These are phyloP conservation scores for Schizosaccharomyces cryophilus DNA, from an alignment of 805 yeast genomes.

Conservation along the genomic window DNA sequence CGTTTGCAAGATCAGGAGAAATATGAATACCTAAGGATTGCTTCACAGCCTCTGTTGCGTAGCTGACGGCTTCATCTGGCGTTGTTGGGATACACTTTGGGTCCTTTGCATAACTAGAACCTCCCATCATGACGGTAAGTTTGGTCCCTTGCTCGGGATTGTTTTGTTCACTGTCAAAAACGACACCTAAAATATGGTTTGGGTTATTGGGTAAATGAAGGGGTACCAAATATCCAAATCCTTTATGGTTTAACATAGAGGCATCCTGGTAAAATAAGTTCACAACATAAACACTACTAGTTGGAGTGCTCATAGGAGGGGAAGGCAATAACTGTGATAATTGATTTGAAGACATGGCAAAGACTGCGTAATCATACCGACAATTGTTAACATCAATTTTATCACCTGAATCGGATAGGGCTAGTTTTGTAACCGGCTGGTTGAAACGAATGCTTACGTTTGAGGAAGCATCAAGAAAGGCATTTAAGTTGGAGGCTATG, in stretches of 20 bases:
- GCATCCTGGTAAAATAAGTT: constrained; percentile 35
- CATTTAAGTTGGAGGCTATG: background rate
- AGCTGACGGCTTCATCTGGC: constrained; percentile 11
- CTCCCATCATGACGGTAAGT: constrained; percentile 79
- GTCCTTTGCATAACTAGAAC: constrained; percentile 26
- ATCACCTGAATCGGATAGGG: too few species aligned
- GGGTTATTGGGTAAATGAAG: constrained; percentile 18
- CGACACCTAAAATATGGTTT: constrained; percentile 52
- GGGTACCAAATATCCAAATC: constrained; percentile 83
- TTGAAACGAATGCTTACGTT: background rate
- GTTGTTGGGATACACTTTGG: constrained; percentile 8
- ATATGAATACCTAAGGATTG: constrained; percentile 18
- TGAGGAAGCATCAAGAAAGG: background rate
- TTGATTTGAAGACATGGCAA: background rate
- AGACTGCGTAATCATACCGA: background rate
- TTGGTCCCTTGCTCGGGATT: constrained; percentile 25
- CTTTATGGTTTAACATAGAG: constrained; percentile 24
- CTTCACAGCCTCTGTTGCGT: constrained; percentile 19
- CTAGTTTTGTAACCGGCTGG: background rate
- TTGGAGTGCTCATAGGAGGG: constrained; percentile 23
- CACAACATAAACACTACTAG: constrained; percentile 33
- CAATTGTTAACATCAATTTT: background rate
- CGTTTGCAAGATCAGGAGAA: constrained; percentile 14
- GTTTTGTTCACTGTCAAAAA: constrained; percentile 51
- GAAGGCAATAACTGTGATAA: background rate